Evolutionary conservation across 495 filamentous ascomycete species (phyloP).

Genomic region (Lophiotrema nucula): DNA sequence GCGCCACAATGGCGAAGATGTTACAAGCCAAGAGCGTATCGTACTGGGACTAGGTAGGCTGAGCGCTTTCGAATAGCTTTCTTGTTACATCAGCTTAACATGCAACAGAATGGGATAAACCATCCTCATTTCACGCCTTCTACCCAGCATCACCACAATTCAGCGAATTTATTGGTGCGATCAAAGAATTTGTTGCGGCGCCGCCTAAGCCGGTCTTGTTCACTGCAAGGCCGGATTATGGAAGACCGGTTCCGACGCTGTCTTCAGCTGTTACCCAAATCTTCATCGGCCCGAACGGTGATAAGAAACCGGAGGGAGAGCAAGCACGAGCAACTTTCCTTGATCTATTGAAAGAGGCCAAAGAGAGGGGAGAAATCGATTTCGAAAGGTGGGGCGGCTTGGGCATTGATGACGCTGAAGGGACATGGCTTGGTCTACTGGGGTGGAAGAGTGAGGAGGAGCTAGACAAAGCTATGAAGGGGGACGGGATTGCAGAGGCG

Average conservation of each 20-base stretch:
- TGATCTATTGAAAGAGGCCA: neutral
- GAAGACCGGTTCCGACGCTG: neutral
- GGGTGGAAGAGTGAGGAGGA: neutral
- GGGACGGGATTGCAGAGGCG: neutral
- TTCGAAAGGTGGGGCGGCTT: constrained; percentile 2
- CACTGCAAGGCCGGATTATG: neutral
- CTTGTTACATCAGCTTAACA: neutral
- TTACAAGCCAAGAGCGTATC: neutral
- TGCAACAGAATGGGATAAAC: constrained; percentile 2
- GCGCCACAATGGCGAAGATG: neutral
- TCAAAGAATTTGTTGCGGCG: neutral
- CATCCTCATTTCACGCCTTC: neutral
- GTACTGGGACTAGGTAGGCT: neutral
- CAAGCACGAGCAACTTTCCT: no score
- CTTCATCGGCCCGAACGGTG: neutral
- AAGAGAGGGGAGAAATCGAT: neutral
- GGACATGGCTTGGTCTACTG: constrained; percentile 1
- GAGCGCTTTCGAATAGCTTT: neutral
- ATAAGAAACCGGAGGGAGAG: neutral
- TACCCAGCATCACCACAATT: neutral
- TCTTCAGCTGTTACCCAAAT: neutral
- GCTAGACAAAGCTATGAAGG: neutral
- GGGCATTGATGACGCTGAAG: constrained; percentile 9
- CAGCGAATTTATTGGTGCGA: neutral
- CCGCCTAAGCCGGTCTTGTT: neutral